Percentiles rank a stretch among this genome's conserved stretches.
Evolutionary conservation across 129 eudicot genomes (phyloP).

Genomic region (Silybum marianum): DNA sequence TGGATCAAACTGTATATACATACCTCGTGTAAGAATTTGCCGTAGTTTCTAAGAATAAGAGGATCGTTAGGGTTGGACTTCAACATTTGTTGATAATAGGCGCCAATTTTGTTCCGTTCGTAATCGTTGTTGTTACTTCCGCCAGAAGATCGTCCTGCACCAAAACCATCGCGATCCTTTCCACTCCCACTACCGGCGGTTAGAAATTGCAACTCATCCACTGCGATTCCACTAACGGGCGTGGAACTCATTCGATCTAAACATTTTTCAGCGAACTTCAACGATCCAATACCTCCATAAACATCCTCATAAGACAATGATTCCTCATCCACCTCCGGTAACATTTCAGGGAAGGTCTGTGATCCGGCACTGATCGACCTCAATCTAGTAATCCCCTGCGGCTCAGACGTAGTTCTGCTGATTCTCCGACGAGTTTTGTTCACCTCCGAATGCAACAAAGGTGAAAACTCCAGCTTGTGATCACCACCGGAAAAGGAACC

Average conservation of each 20-base stretch:
- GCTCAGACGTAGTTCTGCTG: conserved; percentile 51
- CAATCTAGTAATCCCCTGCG: conserved; percentile 36
- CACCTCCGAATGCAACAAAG: conserved; percentile 28
- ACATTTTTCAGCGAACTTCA: conserved; percentile 40
- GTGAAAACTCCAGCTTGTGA: conserved; percentile 24
- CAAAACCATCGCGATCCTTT: conserved; percentile 49
- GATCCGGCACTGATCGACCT: conserved; percentile 35
- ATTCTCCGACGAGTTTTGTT: conserved; percentile 27
- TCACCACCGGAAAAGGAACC: conserved; percentile 30
- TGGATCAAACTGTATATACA: not conserved
- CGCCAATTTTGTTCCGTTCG: conserved; percentile 51
- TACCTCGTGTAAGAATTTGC: conserved; percentile 82
- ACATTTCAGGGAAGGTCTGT: conserved; percentile 43
- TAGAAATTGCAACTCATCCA: not conserved
- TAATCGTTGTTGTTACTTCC: conserved; percentile 30
- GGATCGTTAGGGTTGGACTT: conserved; percentile 62
- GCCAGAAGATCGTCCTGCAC: conserved; percentile 40
- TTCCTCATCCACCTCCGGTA: conserved; percentile 53
- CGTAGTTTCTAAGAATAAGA: conserved; percentile 77
- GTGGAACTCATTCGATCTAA: conserved; percentile 12
- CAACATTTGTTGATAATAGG: conserved; percentile 56
- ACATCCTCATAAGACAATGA: conserved; percentile 18
- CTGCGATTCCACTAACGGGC: conserved; percentile 23
- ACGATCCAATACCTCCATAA: conserved; percentile 29
- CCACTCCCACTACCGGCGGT: conserved; percentile 43